Evolutionary conservation across 768 basidiomycete species (phyloP).

Genomic region (Tulasnella calospora): DNA sequence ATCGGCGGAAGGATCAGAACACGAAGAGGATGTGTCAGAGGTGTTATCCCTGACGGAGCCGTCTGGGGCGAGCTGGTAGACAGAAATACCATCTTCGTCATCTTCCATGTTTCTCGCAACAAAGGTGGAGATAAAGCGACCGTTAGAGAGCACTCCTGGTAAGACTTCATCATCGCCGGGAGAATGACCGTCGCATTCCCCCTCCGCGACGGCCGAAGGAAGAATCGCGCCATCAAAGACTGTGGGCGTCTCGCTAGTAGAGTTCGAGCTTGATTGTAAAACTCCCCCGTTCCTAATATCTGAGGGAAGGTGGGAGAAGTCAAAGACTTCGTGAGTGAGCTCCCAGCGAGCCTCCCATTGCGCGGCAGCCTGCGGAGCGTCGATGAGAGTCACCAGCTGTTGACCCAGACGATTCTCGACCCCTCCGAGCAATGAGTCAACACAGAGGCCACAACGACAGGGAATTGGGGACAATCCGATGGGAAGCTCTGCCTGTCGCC

Average conservation of each 20-base stretch:
- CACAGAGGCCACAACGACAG: not conserved
- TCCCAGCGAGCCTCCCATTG: not conserved
- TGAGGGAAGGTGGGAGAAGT: not conserved
- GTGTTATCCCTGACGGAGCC: not conserved
- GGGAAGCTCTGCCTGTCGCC: not conserved
- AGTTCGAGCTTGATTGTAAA: not conserved
- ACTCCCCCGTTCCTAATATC: not conserved
- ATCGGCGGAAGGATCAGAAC: not conserved
- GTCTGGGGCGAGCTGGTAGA: not conserved
- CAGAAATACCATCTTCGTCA: not conserved
- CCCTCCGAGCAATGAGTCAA: not conserved
- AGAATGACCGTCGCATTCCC: not conserved
- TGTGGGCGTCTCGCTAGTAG: not conserved
- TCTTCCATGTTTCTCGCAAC: not conserved
- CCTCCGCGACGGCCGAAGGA: not conserved
- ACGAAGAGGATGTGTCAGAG: not conserved
- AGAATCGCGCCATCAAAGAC: not conserved
- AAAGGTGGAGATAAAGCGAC: not conserved
- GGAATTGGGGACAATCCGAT: not conserved
- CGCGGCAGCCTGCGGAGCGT: not conserved
- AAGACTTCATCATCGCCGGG: not conserved
- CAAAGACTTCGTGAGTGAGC: not conserved
- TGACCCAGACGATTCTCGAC: not conserved
- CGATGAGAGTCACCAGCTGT: not conserved
- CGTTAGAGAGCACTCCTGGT: not conserved